phyloP scores from a whole-genome alignment of 352 stramenopile species.

The Phytopythium boreale region DNA sequence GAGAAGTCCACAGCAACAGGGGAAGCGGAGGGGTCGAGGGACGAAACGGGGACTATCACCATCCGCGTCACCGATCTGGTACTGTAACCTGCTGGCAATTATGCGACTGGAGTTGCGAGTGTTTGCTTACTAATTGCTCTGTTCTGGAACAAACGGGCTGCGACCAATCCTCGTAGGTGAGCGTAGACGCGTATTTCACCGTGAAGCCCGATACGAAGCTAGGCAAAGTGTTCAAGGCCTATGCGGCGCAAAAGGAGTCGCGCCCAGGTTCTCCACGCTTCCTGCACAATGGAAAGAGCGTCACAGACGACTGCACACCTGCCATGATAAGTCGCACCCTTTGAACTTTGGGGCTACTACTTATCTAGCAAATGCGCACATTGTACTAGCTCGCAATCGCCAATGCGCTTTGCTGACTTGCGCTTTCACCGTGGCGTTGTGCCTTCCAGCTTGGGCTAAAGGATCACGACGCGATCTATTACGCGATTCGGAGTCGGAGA shows the following conservation, averaged over 20 bases:
- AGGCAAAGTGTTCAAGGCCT: slow-evolving; percentile 1
- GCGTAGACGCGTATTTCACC: slow-evolving; percentile 1
- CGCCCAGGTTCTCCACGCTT: not conserved
- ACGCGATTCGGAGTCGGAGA: not conserved
- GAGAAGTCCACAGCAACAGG: not conserved
- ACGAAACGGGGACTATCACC: not conserved
- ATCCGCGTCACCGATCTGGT: slow-evolving; percentile 1
- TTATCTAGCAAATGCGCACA: too few species aligned
- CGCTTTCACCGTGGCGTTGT: not conserved
- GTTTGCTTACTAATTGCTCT: too few species aligned
- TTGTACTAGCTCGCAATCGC: too few species aligned
- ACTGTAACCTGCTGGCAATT: too few species aligned
- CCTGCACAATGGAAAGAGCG: not conserved
- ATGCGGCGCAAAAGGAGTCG: not conserved
- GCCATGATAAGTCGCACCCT: not conserved
- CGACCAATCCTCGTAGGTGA: not conserved
- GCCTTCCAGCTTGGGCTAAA: not conserved
- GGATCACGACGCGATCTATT: slow-evolving; percentile 2
- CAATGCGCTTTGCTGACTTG: too few species aligned
- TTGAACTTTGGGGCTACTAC: too few species aligned
- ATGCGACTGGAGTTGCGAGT: too few species aligned
- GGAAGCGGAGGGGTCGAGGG: not conserved
- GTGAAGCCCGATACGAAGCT: not conserved
- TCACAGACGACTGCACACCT: not conserved
- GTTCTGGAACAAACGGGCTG: too few species aligned